Evolutionary conservation across 2,329 filamentous ascomycete species (phyloP).

Genomic region (Fusarium equiseti): DNA sequence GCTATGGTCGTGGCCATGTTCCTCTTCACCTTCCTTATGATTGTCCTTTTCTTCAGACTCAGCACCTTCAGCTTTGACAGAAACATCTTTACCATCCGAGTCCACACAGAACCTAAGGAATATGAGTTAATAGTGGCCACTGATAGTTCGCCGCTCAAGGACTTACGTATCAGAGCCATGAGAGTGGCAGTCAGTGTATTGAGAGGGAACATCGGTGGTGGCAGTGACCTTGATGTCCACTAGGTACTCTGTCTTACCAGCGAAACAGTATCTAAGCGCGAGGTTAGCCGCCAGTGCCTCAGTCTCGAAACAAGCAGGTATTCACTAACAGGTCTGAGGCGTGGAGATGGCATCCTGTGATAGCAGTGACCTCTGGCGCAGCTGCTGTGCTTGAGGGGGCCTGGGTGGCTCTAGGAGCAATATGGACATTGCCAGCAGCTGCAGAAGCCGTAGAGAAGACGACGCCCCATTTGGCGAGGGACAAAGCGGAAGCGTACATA

Average conservation of each 20-base stretch:
- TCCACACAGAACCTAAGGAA: slow-evolving; percentile 70
- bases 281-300: slow-evolving; percentile 8
- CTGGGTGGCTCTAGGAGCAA: slow-evolving; percentile 51
- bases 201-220: slow-evolving; percentile 67
- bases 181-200: slow-evolving; percentile 74
- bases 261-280: slow-evolving; percentile 58
- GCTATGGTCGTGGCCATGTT: slow-evolving; percentile 31
- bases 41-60: slow-evolving; percentile 38
- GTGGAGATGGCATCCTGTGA: slow-evolving; percentile 59
- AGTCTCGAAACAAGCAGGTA: neutral
- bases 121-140: slow-evolving; percentile 10
- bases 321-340: slow-evolving; percentile 54
- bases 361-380: slow-evolving; percentile 50
- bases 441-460: slow-evolving; percentile 26
- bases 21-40: slow-evolving; percentile 34
- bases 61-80: slow-evolving; percentile 59
- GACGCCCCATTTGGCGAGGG: slow-evolving; percentile 36
- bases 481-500: slow-evolving; percentile 36
- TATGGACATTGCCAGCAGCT: slow-evolving; percentile 27
- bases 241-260: slow-evolving; percentile 57
- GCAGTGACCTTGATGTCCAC: slow-evolving; percentile 63
- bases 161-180: slow-evolving; percentile 70
- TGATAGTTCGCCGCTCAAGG: neutral
- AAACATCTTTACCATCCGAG: slow-evolving; percentile 70
- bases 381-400: slow-evolving; percentile 45